A percentile compares a stretch with the other conserved stretches of the same genome.
These are phyloP conservation scores for Fomitopsis pulvina DNA, from an alignment of 768 basidiomycete genomes.

Conservation along the genomic window DNA sequence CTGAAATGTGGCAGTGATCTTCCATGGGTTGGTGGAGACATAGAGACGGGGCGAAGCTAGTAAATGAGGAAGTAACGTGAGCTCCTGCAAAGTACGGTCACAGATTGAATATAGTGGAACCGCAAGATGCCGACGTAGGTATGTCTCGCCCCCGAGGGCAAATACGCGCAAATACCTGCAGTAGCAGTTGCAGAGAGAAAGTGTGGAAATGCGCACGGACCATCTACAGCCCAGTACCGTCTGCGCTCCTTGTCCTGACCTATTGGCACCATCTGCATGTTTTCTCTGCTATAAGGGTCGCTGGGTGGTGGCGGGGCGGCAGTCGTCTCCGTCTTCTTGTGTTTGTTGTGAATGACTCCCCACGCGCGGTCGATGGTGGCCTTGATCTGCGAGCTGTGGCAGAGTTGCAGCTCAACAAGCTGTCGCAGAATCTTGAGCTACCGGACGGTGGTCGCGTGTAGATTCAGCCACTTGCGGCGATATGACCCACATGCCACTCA, in stretches of 20 bases:
- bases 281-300: conserved; percentile 62
- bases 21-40: conserved; percentile 86
- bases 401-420: conserved; percentile 78
- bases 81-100: neutral
- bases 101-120: conserved; percentile 24
- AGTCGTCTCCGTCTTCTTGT: conserved; percentile 70
- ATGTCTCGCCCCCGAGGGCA: conserved; percentile 37
- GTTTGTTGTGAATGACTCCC: conserved; percentile 79
- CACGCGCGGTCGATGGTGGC: conserved; percentile 74
- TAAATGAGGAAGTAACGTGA: conserved; percentile 12
- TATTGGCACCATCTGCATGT: conserved; percentile 58
- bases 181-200: conserved; percentile 19
- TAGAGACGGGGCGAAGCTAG: conserved; percentile 72
- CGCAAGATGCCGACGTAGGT: conserved; percentile 36
- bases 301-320: conserved; percentile 43
- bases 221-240: conserved; percentile 85
- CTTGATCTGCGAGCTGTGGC: conserved; percentile 64
- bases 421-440: conserved; percentile 81
- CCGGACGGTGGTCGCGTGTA: neutral
- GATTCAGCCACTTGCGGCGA: conserved; percentile 19
- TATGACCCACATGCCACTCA: conserved; percentile 27
- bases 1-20: conserved; percentile 72
- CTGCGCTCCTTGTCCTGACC: conserved; percentile 73
- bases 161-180: conserved; percentile 65
- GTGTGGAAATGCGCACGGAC: conserved; percentile 56